Evolutionary conservation across 495 filamentous ascomycete species (phyloP).

Genomic region (Xylaria curta): DNA sequence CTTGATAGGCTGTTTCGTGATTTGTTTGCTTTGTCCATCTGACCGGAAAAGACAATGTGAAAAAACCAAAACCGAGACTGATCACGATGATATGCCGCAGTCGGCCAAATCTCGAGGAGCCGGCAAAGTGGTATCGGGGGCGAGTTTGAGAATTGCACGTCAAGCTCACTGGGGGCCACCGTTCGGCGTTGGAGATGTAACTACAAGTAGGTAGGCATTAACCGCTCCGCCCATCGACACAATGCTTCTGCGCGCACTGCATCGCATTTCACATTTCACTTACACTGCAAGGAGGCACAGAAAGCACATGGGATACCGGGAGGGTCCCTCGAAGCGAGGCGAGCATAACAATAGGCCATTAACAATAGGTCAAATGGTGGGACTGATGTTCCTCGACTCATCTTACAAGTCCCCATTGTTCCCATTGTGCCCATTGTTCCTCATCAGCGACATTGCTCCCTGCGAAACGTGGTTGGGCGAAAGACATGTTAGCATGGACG

Average conservation of each 20-base stretch:
- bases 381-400: conserved; percentile 19
- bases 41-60: neutral
- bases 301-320: conserved; percentile 25
- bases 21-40: conserved; percentile 14
- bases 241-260: conserved; percentile 15
- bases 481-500: conserved; percentile 14
- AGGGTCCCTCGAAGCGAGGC: conserved; percentile 26
- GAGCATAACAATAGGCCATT: conserved; percentile 17
- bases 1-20: conserved; percentile 9
- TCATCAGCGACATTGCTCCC: conserved; percentile 23
- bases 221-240: conserved; percentile 24
- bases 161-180: conserved; percentile 19
- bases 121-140: conserved; percentile 19
- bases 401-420: conserved; percentile 17
- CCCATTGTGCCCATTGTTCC: conserved; percentile 15
- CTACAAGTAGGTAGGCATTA: conserved; percentile 8
- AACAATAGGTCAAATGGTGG: conserved; percentile 6
- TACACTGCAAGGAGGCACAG: conserved; percentile 7
- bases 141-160: conserved; percentile 26
- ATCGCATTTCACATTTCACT: conserved; percentile 12
- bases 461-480: conserved; percentile 22
- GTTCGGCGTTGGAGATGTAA: conserved; percentile 24
- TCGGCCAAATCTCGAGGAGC: conserved; percentile 1
- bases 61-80: neutral
- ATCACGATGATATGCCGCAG: neutral